phyloP scores from a whole-genome alignment of 1,139 yeast species.

The Hanseniaspora sp. region DNA sequence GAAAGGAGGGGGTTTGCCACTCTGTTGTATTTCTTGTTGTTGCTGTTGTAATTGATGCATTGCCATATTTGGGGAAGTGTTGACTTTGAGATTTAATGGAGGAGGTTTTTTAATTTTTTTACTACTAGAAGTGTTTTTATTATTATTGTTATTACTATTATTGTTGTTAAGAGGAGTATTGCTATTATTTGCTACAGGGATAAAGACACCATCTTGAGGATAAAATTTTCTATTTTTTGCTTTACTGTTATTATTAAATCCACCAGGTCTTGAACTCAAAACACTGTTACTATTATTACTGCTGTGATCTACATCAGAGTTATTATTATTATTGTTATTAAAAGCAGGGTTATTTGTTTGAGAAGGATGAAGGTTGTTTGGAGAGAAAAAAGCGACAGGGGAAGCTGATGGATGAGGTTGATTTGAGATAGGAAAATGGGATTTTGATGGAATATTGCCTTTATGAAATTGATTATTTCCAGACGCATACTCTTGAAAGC shows the following conservation, averaged over 20 bases:
- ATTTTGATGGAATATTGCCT: background rate
- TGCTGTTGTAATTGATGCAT: too few relatives aligned
- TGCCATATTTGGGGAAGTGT: background rate
- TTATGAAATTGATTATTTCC: background rate
- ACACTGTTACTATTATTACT: background rate
- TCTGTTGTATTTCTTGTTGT: too few relatives aligned
- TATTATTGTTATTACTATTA: background rate
- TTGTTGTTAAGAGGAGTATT: background rate
- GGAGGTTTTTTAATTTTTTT: background rate
- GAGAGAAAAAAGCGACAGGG: background rate
- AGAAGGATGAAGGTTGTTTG: background rate
- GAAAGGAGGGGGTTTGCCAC: too few relatives aligned
- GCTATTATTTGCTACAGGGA: background rate
- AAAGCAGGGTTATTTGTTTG: background rate
- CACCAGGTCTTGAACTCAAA: background rate
- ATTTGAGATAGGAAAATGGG: background rate
- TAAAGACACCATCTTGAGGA: conserved; percentile 9
- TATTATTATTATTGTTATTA: too few relatives aligned
- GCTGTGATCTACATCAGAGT: too few relatives aligned
- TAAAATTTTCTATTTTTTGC: background rate
- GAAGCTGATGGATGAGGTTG: background rate
- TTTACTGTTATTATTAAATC: background rate
- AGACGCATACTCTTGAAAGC: background rate
- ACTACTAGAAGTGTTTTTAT: background rate
- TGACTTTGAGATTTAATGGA: background rate